A percentile compares a stretch with the other conserved stretches of the same genome.
Conservation (phyloP, 2,329 filamentous ascomycete species). For the Pseudomassariella vexata region DNA sequence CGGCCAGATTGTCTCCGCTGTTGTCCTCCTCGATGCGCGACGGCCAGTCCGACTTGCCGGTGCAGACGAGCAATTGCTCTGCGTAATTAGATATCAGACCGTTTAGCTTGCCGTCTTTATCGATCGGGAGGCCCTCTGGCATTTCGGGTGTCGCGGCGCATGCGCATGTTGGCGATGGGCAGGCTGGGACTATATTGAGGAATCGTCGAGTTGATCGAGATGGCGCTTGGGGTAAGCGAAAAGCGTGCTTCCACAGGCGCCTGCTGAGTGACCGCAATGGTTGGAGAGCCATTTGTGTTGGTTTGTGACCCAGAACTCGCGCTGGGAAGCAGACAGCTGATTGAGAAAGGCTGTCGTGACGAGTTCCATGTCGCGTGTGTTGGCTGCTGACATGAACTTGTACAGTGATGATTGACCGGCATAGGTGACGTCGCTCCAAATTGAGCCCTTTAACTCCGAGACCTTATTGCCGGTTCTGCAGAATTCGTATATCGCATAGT, state of each 20-base stretch:
- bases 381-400: too few species aligned
- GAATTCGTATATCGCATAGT: too few species aligned
- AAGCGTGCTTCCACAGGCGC: slow-evolving; percentile 4
- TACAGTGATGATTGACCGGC: too few species aligned
- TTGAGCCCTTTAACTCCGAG: too few species aligned
- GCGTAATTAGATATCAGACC: slow-evolving; percentile 73
- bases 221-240: not conserved
- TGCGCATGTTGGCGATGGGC: slow-evolving; percentile 70
- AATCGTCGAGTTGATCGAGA: slow-evolving; percentile 2
- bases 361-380: too few species aligned
- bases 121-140: slow-evolving; percentile 67
- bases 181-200: slow-evolving; percentile 42
- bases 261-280: slow-evolving; percentile 3
- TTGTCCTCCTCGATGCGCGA: slow-evolving; percentile 82
- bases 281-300: slow-evolving; percentile 6
- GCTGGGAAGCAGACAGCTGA: too few species aligned
- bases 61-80: slow-evolving; percentile 80
- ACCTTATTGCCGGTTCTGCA: too few species aligned
- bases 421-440: too few species aligned
- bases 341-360: too few species aligned
- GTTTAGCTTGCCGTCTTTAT: slow-evolving; percentile 62
- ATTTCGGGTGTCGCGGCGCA: slow-evolving; percentile 63
- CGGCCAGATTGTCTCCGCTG: slow-evolving; percentile 58
- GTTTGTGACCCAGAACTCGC: too few species aligned
- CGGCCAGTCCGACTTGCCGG: slow-evolving; percentile 73